These are phyloP conservation scores for Bruguiera sexangula DNA, from an alignment of 345 rosid genomes.

Conservation along the genomic window DNA sequence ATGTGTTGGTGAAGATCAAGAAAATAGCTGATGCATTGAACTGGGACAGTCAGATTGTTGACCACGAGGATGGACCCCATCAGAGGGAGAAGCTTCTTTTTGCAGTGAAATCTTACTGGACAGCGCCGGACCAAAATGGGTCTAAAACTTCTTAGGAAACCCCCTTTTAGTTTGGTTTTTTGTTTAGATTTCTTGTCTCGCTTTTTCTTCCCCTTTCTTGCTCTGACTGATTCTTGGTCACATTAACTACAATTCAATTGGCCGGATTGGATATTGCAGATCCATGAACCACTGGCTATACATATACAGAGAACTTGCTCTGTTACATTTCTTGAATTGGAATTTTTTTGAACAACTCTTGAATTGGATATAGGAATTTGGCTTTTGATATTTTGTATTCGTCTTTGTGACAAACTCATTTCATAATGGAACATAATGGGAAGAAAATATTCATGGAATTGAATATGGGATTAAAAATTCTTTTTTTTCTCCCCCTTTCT, in stretches of 20 bases:
- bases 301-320: too few relatives aligned
- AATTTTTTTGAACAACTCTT: background rate
- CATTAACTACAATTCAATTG: background rate
- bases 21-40: conserved; percentile 43
- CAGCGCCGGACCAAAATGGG: conserved; percentile 30
- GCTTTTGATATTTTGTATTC: background rate
- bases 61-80: conserved; percentile 67
- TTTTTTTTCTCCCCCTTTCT: too few relatives aligned
- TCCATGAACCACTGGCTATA: too few relatives aligned
- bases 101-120: conserved; percentile 54
- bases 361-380: too few relatives aligned
- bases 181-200: background rate
- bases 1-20: conserved; percentile 50
- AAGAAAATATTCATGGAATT: too few relatives aligned
- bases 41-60: conserved; percentile 49
- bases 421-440: too few relatives aligned
- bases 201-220: background rate
- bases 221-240: conserved; percentile 3
- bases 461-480: too few relatives aligned
- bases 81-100: conserved; percentile 54
- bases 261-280: too few relatives aligned
- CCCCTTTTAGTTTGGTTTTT: background rate
- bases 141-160: conserved; percentile 13
- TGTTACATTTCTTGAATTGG: background rate
- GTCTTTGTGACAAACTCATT: too few relatives aligned